Base-by-base conservation (phyloP, 495 filamentous ascomycete genomes). In the Corynascus novoguineensis region DNA sequence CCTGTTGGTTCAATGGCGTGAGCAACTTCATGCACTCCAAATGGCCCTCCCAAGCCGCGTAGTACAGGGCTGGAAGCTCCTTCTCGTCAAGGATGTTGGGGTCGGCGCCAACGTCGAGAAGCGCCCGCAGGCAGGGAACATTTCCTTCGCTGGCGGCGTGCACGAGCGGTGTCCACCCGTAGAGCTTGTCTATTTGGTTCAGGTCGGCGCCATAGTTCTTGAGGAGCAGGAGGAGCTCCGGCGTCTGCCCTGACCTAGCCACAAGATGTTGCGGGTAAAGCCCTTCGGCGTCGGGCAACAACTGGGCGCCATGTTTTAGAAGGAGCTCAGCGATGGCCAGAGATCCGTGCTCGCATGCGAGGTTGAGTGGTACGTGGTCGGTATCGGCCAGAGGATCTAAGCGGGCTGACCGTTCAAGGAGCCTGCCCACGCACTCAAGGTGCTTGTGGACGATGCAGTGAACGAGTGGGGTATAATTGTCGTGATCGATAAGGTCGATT, bases 191-290 rank as follows among this genome's bases (percentile, higher is more conserved):
- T 31, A 85, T 76, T 68, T 97, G 91, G 68, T 98, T 81, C 25
- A 97, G 77, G 66, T 97, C 86, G n/a, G 90, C 93, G 8, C 91
- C 91, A 65, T 95, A 89, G 32, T 86, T 73, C 66, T 92, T 85
- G 21, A 98, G 76, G 27, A 96, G 75, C 28, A 90, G 73, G 0
- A 98, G 75, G 27, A 96, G 78, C 40, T 87, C 76, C 5, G 89
- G 87, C 1, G 82, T 88, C 62, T 88, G 84, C 5, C 90, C 91
- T 45, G 92, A 95, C 27, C 93, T 82, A 15, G 95, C 95, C 10
- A 97, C 92, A 54, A 97, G 84, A 72, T 98, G 93, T 65, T 98
- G 93, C n/a, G 93, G 93, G 68, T 89, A 97, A 6, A 98, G 80
- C 1, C 93, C 93, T 75, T 97, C 95, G 1, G 93, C 95, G 71